These are phyloP conservation scores for Sordariomycetes sp. DNA, from an alignment of 2,329 filamentous ascomycete species.

Conservation along the genomic window DNA sequence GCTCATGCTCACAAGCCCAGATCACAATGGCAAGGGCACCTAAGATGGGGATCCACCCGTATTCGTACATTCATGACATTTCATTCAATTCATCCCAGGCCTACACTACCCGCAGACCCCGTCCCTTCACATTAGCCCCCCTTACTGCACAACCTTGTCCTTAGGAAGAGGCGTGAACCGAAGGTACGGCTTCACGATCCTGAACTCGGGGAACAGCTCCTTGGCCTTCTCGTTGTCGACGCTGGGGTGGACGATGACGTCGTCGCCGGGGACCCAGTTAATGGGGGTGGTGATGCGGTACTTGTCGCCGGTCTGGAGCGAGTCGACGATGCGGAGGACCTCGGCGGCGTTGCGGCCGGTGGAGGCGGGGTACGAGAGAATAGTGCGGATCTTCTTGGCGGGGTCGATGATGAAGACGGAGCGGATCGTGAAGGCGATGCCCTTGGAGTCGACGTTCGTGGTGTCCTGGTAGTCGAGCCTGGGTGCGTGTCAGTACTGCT, in stretches of 20 bases:
- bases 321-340: constrained; percentile 68
- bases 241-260: constrained; percentile 80
- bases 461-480: constrained; percentile 70
- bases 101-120: not conserved
- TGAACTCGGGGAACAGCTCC: constrained; percentile 72
- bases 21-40: too few species aligned
- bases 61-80: not conserved
- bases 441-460: constrained; percentile 69
- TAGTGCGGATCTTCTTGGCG: constrained; percentile 83
- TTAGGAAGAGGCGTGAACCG: constrained; percentile 56
- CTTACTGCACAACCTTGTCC: constrained; percentile 27
- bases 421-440: constrained; percentile 86
- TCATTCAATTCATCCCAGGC: constrained; percentile 1
- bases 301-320: constrained; percentile 74
- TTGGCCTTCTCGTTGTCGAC: constrained; percentile 77
- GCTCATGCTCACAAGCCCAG: too few species aligned
- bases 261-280: constrained; percentile 79
- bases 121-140: not conserved
- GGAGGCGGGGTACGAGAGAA: constrained; percentile 83
- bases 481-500: constrained; percentile 5
- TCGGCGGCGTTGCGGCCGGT: constrained; percentile 75
- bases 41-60: too few species aligned
- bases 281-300: constrained; percentile 80
- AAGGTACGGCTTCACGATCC: constrained; percentile 58
- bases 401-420: constrained; percentile 93